Conservation (phyloP, 345 rosid species). For the Lumnitzera littorea region DNA sequence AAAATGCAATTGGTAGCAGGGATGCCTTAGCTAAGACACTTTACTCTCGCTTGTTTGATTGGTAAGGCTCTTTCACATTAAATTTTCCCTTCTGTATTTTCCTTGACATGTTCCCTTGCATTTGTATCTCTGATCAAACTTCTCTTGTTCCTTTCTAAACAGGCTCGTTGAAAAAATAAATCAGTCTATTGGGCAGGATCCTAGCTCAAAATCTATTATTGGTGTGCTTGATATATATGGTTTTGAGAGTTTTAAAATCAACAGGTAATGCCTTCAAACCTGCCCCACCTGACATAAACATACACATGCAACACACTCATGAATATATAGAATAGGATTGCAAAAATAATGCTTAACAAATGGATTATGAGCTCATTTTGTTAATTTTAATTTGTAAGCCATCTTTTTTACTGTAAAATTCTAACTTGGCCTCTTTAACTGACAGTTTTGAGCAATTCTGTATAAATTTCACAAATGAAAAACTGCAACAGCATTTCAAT, state of each 20-base stretch:
- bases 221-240: conserved; percentile 97
- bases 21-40: conserved; percentile 87
- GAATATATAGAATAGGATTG: no score
- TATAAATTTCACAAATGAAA: conserved; percentile 91
- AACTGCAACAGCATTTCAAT: conserved; percentile 91
- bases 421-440: conserved; percentile 5
- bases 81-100: conserved; percentile 10
- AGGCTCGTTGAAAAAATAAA: conserved; percentile 93
- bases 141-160: conserved; percentile 13
- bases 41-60: conserved; percentile 85
- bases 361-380: neutral
- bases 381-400: neutral
- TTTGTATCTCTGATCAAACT: no score
- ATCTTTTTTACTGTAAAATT: neutral
- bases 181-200: conserved; percentile 88
- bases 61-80: conserved; percentile 35
- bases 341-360: no score
- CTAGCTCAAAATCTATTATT: conserved; percentile 61
- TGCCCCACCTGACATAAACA: no score
- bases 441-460: conserved; percentile 92
- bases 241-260: conserved; percentile 85
- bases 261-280: conserved; percentile 38
- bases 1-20: conserved; percentile 59
- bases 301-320: no score
- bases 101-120: neutral